These are phyloP conservation scores for Cymbomonas tetramitiformis DNA, from an alignment of 139 green algal species.

Conservation along the genomic window DNA sequence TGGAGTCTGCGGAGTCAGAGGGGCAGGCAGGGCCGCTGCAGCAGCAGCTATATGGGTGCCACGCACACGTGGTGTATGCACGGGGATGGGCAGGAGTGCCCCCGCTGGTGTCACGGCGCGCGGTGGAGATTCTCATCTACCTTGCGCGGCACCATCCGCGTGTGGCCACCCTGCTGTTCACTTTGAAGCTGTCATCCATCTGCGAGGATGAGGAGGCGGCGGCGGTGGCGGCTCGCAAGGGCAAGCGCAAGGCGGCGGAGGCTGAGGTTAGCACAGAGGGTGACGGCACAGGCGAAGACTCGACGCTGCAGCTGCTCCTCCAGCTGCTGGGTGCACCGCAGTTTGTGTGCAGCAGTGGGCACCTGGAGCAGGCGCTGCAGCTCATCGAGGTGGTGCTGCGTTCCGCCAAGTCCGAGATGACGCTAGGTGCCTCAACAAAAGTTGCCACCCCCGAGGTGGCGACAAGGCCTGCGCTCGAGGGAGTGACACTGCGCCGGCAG, in stretches of 20 bases:
- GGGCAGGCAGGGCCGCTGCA: neutral
- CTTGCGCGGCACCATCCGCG: conserved; percentile 35
- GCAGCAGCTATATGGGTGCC: conserved; percentile 14
- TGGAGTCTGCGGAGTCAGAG: too few species aligned
- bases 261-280: neutral
- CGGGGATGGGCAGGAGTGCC: conserved; percentile 13
- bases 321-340: conserved; percentile 33
- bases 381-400: conserved; percentile 29
- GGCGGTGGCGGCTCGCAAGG: conserved; percentile 22
- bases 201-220: neutral
- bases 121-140: conserved; percentile 53
- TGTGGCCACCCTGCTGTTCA: conserved; percentile 40
- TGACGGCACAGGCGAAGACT: neutral
- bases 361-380: conserved; percentile 44
- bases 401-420: neutral
- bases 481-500: too few species aligned
- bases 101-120: conserved; percentile 32
- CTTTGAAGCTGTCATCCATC: conserved; percentile 26
- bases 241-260: conserved; percentile 50
- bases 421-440: neutral
- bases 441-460: too few species aligned
- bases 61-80: conserved; percentile 27
- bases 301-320: conserved; percentile 55
- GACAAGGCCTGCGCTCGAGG: too few species aligned
- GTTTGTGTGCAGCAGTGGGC: conserved; percentile 31